Evolutionary conservation across 495 filamentous ascomycete genomes (phyloP), one percentile per base, ranked within the genome.

Genomic region (Parathielavia hyrcaniae): DNA sequence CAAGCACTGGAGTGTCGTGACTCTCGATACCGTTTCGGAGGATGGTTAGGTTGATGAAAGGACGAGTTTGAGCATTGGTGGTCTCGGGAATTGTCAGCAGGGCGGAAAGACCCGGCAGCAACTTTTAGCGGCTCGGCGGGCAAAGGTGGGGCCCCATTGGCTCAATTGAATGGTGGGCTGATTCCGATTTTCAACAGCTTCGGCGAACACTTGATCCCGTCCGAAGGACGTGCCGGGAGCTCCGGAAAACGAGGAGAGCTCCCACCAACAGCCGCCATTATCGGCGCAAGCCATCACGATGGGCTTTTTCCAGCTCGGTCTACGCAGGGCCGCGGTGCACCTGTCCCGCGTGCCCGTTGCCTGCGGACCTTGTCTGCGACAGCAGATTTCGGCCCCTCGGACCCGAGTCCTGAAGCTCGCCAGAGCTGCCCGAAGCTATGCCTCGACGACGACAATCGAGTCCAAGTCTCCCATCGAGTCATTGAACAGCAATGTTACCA

Each of bases 351-450:
- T 80, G 44, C 75, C 83, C 49, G 82, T 86, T 59, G 74, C 81
- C 58, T 86, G 85, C 70, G 78, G 79, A 51, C 82, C 86, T 76
- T 89, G 83, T 64, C 71, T 86, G 47, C 76, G 68, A 48, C 74
- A 63, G 43, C 71, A 62, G 53, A 59, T 67, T 23, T 35, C 41
- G 7, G 60, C 51, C n/a, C 38, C 63, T 50, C 71, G 69, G 61
- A 65, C 69, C 58, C 60, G 61, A 6, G 61, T 73, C 51, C 53
- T 68, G 11, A 59, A 55, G 43, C 53, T 66, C 52, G 11, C 58
- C 41, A 58, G 55, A 58, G 63, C 50, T 47, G 19, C 45, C 26
- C 61, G 69, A 53, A 62, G 60, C 57, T 69, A 63, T 50, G 55
- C 55, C 45, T 53, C 53, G 17, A 35, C 46, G 26, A 34, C 48